Percentiles rank a stretch among this genome's conserved stretches.
Evolutionary conservation across 345 rosid genomes (phyloP).

Genomic region (Lepidium sativum): DNA sequence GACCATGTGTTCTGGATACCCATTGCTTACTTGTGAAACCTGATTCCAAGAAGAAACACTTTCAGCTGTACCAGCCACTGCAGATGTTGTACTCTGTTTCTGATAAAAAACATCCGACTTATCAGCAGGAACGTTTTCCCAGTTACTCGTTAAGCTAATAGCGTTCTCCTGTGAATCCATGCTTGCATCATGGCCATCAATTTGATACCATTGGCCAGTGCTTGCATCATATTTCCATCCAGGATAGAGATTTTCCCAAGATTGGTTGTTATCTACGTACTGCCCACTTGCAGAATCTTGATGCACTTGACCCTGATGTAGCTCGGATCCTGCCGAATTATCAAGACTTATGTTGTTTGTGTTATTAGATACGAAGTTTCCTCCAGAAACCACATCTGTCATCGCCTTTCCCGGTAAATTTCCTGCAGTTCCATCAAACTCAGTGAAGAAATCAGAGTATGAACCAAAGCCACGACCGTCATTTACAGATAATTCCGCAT

Average conservation of each 20-base stretch:
- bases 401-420: conserved; percentile 32
- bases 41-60: conserved; percentile 59
- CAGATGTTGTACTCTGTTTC: conserved; percentile 55
- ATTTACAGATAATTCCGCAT: conserved; percentile 43
- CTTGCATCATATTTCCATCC: conserved; percentile 79
- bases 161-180: conserved; percentile 31
- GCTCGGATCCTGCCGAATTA: conserved; percentile 25
- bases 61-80: conserved; percentile 44
- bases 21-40: conserved; percentile 55
- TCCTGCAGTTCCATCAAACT: conserved; percentile 35
- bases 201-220: conserved; percentile 80
- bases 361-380: conserved; percentile 17
- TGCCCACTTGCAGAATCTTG: conserved; percentile 34
- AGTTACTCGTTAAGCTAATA: conserved; percentile 30
- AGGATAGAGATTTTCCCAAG: conserved; percentile 82
- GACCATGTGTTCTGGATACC: conserved; percentile 79
- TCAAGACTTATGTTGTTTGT: conserved; percentile 15
- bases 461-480: conserved; percentile 57
- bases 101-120: conserved; percentile 47
- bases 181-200: conserved; percentile 36
- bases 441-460: conserved; percentile 67
- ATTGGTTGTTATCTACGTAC: conserved; percentile 42
- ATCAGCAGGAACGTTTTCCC: conserved; percentile 36
- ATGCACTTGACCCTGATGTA: conserved; percentile 16
- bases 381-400: conserved; percentile 20